Evolutionary conservation across 805 yeast genomes (phyloP), one percentile per base, ranked within the genome.

Genomic region (Wickerhamomyces chaumierensis): DNA sequence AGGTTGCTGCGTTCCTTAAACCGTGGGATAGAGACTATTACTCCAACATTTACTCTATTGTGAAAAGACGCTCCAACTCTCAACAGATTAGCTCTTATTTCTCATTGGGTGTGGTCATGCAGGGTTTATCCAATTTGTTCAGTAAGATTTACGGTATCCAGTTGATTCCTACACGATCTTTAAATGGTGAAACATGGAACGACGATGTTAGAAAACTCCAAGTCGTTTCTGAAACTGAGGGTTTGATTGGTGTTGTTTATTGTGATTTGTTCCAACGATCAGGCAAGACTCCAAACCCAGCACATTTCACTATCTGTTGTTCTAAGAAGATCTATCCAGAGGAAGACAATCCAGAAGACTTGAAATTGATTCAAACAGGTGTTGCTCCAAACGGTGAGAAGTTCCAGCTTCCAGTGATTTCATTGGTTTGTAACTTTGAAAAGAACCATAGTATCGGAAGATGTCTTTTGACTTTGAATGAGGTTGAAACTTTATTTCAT

Each of bases 301-400:
- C 97, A 0, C 98, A 92, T 60, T 92, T 85, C 61, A 92, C 97
- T 0, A 84, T 92, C 7, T 86, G 92, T 44, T 92, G 97, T 52
- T 84, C 95, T n/a, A 71, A 97, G 47, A 74, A 76, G 51, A 71
- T 86, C 14, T 77, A 78, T 49, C 67, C 69, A 1, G 70, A 68
- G 38, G 81, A 76, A 48, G 55, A 61, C 39, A 57, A 55, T 34
- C 18, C 18, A 16, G 61, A 57, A 7, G 66, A 67, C 17, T 49
- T 50, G 33, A 53, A 57, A 17, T 44, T 60, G 6, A 53, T 63
- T 31, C 66, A 63, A 36, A 44, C 53, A 6, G 63, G 63, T 4
- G 48, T 49, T 21, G 41, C 62, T 12, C 65, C 64, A 13, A 52
- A 48, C 1, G 75, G 71, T 4, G 69, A 65, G 31, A 62, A 65